Percentiles rank a stretch among this genome's conserved stretches.
Evolutionary conservation across 2,329 filamentous ascomycete species (phyloP).

Genomic region (Penicillium sp.): DNA sequence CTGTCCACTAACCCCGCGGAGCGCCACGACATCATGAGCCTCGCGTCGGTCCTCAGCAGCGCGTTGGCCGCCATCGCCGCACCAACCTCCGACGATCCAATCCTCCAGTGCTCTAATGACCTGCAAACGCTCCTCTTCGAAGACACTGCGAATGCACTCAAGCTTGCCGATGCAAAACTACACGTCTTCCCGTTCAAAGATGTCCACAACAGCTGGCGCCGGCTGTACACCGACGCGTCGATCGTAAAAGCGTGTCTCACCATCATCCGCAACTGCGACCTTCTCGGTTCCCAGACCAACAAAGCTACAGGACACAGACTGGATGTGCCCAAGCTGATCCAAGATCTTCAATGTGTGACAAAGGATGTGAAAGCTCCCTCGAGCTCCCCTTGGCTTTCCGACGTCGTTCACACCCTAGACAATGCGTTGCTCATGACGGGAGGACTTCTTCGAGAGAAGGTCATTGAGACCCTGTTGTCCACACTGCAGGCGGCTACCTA

Average conservation of each 20-base stretch:
- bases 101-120: constrained; percentile 37
- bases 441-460: constrained; percentile 57
- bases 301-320: not conserved
- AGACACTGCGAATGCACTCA: constrained; percentile 46
- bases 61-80: constrained; percentile 32
- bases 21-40: constrained; percentile 19
- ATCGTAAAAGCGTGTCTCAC: constrained; percentile 48
- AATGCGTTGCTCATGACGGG: constrained; percentile 75
- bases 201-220: constrained; percentile 58
- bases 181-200: constrained; percentile 60
- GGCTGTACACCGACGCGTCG: constrained; percentile 60
- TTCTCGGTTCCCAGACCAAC: constrained; percentile 15
- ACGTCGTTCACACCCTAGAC: constrained; percentile 69
- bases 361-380: constrained; percentile 22
- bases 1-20: not conserved
- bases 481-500: constrained; percentile 30
- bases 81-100: constrained; percentile 37
- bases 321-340: constrained; percentile 16
- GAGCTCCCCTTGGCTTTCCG: constrained; percentile 52
- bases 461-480: constrained; percentile 43
- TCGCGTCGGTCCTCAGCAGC: constrained; percentile 26
- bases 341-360: constrained; percentile 12
- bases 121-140: constrained; percentile 31
- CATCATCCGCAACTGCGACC: constrained; percentile 30
- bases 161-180: constrained; percentile 55